Base-by-base conservation (phyloP, 2,329 filamentous ascomycete genomes). In the Phoma sp. region DNA sequence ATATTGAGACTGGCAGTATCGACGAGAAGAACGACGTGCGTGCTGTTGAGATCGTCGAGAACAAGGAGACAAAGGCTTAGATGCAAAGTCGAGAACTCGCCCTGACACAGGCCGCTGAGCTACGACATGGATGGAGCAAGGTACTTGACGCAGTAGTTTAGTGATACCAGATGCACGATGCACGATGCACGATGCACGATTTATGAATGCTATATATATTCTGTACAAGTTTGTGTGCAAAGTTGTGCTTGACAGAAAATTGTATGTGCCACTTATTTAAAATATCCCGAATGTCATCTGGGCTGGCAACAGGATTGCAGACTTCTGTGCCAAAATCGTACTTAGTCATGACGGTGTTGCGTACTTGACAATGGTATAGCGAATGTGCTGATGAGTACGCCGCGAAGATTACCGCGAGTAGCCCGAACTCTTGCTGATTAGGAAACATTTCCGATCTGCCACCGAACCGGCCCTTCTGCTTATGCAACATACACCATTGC, bases 1-100 rank as follows among this genome's bases (percentile, higher is more conserved):
- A 73, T 29, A 63, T 73, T 32, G 71, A 73, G 58, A 54, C 65
- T 32, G 71, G 70, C 0, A 61, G 63, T 43, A 45, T 67, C n/a
- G 58, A 61, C 13, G 68, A 72, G 59, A 72, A 72, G 64, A 40
- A 57, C n/a, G 64, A 52, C n/a, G 50, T 54, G 0, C 55, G 45
- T 33, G 58, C 55, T 7, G 51, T 66, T 4, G 69, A 71, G 45
- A 43, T 66, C 10, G 33, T 58, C 6, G 67, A 63, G 2, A 50
- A 56, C 23, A 49, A 55, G 42, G 46, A 55, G 42, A 55, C 30
- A 3, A 55, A 50, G 37, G 52, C 36, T 50, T 55, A 50, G 24
- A 50, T 41, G 7, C 1, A 14, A 22, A 29, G n/a, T 40, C 41
- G 41, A 52, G 23, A 45, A 23, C 35, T 46, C 41, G 41, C 41